Evolutionary conservation across 129 eudicot genomes (phyloP).

Genomic region (Saposhnikovia divaricata): DNA sequence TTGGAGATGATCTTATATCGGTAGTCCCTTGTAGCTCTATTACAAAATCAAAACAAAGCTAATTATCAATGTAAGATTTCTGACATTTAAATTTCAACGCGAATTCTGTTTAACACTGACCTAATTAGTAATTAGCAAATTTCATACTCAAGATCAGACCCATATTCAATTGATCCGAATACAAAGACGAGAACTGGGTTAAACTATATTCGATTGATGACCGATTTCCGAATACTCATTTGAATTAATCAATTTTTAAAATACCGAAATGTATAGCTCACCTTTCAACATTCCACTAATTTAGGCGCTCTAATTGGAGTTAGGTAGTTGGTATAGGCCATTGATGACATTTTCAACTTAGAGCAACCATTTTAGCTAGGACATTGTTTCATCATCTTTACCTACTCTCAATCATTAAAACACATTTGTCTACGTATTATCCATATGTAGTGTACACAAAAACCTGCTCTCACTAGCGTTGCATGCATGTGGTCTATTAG

Average conservation of each 20-base stretch:
- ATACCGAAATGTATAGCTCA: background rate
- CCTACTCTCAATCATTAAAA: background rate
- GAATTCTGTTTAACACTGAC: background rate
- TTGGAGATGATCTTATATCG: too few species aligned
- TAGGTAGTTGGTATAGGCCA: background rate
- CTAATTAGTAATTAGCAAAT: background rate
- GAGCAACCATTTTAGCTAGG: background rate
- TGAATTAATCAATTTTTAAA: too few species aligned
- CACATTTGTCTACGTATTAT: background rate
- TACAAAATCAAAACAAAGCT: background rate
- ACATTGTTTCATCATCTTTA: background rate
- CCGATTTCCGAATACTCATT: too few species aligned
- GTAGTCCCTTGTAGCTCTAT: background rate
- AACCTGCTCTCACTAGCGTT: constrained; percentile 1
- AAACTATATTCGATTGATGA: too few species aligned
- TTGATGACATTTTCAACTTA: background rate
- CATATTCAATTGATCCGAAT: background rate
- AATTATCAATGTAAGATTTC: background rate
- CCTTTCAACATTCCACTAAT: background rate
- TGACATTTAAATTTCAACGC: background rate
- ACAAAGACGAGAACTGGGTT: too few species aligned
- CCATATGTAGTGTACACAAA: background rate
- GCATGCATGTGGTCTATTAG: background rate
- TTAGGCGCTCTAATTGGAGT: background rate
- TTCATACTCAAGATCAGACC: background rate